Base-by-base conservation (phyloP, 202 grass and related monocot species). In the Carex arenaria region DNA sequence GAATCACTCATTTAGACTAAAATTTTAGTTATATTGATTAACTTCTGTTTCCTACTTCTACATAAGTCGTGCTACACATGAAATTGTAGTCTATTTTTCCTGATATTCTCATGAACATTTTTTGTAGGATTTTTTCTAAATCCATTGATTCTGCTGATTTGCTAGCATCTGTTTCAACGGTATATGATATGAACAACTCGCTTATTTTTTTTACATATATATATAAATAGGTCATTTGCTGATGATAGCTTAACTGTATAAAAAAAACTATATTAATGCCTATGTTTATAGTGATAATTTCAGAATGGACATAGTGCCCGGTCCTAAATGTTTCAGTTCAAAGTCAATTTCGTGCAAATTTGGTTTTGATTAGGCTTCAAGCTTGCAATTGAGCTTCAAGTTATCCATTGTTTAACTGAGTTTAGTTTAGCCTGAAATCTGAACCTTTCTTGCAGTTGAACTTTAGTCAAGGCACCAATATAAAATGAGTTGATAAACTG, bases 111-210 rank as follows among this genome's bases (percentile, higher is more conserved):
- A 19, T 63, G 63, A 53, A 82, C 10, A 81, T 7, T 55, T 89
- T 85, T 61, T 68, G n/a, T 81, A 94, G 92, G 73, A 85, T 94
- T n/a, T 59, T 14, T 82, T 90, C 87, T 61, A 83, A 82, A 65
- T 83, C 81, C 59, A 80, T 92, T 84, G 88, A 94, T 82, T 94
- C 89, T 81, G 83, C 81, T 80, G 78, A 92, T 75, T 61, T 87
- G 23, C 43, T 94, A 79, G 64, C 87, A 65, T 82, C 92, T 85
- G 85, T 84, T 83, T 94, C 90, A 7, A 52, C 0, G 61, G 90
- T 94, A 92, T 68, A 68, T 80, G 34, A 59, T 72, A 23, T 61
- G 8, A 10, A 64, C 4, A 13, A 11, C 36, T 53, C 7, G 22
- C 15, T 53, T 70, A 55, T 63, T 51, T 84, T 18, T 32, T 64